Evolutionary conservation across 192 early-diverging fungal genomes (phyloP).

Genomic region (Coemansia sp.): DNA sequence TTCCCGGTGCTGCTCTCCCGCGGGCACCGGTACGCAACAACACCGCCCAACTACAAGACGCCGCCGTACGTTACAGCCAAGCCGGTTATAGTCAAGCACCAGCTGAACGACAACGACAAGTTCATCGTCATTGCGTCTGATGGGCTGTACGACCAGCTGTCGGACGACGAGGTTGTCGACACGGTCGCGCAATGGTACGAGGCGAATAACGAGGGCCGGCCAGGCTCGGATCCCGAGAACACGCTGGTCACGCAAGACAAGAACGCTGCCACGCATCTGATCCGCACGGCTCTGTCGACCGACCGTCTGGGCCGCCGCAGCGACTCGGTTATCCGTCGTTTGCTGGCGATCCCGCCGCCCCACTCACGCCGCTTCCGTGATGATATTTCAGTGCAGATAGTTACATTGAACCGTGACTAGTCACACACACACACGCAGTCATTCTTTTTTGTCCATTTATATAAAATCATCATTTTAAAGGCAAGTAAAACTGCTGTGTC

Average conservation of each 20-base stretch:
- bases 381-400: constrained; percentile 77
- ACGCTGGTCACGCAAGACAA: constrained; percentile 39
- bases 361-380: constrained; percentile 70
- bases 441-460: too few species aligned
- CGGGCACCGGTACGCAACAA: constrained; percentile 49
- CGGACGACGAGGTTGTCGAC: constrained; percentile 58
- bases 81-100: constrained; percentile 64
- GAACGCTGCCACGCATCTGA: constrained; percentile 71
- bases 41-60: constrained; percentile 55
- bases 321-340: constrained; percentile 58
- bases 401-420: constrained; percentile 42
- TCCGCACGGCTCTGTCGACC: constrained; percentile 59
- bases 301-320: constrained; percentile 57
- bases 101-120: constrained; percentile 58
- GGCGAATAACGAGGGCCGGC: constrained; percentile 3
- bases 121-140: constrained; percentile 82
- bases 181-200: constrained; percentile 49
- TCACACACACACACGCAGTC: neutral
- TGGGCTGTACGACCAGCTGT: constrained; percentile 78
- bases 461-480: too few species aligned
- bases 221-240: neutral
- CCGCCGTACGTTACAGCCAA: constrained; percentile 77
- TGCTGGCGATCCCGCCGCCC: constrained; percentile 64
- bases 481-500: too few species aligned
- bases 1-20: constrained; percentile 26